A percentile compares a stretch with the other conserved stretches of the same genome.
Conservation (phyloP, 139 green algal genomes). For the Nannochloris sp. region DNA sequence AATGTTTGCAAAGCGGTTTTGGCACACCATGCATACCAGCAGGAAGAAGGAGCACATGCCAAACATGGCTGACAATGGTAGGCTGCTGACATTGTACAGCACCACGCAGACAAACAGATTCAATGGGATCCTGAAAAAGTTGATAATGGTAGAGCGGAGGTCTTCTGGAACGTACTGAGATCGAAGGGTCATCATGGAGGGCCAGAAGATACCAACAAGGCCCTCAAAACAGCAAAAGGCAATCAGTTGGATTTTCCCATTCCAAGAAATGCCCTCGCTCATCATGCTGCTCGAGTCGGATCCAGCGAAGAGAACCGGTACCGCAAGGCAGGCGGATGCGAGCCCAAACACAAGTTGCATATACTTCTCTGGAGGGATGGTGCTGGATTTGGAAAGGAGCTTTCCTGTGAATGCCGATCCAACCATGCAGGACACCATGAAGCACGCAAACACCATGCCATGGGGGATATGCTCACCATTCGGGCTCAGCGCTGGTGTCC, state of each 20-base stretch:
- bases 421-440: constrained; percentile 92
- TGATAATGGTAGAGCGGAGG: constrained; percentile 91
- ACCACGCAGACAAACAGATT: constrained; percentile 96
- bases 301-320: constrained; percentile 35
- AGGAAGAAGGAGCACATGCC: constrained; percentile 86
- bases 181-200: constrained; percentile 93
- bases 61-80: constrained; percentile 85
- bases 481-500: constrained; percentile 82
- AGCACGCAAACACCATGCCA: constrained; percentile 90
- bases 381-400: constrained; percentile 31
- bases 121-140: constrained; percentile 94
- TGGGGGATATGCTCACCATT: constrained; percentile 83
- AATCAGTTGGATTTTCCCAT: constrained; percentile 71
- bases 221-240: constrained; percentile 91
- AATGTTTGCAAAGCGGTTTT: constrained; percentile 25
- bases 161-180: constrained; percentile 89
- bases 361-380: constrained; percentile 56
- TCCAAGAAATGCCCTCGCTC: constrained; percentile 37
- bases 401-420: constrained; percentile 56
- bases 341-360: constrained; percentile 79
- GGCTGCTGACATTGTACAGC: constrained; percentile 81
- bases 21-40: constrained; percentile 38
- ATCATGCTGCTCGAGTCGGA: not conserved
- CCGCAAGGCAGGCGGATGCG: constrained; percentile 43
- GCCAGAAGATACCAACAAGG: constrained; percentile 90